Evolutionary conservation across 345 rosid species (phyloP).

Genomic region (Citrus glauca): DNA sequence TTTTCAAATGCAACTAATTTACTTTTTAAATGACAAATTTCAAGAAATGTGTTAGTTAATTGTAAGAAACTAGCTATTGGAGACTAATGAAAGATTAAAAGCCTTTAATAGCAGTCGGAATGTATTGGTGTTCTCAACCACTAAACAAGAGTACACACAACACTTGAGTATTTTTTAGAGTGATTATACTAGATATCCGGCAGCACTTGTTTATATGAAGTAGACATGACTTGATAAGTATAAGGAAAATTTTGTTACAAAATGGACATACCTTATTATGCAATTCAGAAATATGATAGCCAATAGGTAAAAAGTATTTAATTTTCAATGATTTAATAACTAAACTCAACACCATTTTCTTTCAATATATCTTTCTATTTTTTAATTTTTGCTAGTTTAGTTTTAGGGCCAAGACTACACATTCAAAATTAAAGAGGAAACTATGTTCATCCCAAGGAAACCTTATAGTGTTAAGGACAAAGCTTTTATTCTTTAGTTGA

Average conservation of each 20-base stretch:
- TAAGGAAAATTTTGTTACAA: constrained; percentile 6
- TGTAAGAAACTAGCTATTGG: neutral
- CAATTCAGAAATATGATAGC: constrained; percentile 5
- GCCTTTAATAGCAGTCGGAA: neutral
- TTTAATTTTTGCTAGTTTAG: neutral
- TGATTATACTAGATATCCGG: constrained; percentile 3
- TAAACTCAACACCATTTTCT: no score
- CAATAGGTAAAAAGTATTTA: neutral
- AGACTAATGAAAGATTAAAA: constrained; percentile 3
- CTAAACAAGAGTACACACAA: constrained; percentile 2
- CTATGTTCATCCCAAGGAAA: neutral
- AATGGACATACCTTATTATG: neutral
- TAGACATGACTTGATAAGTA: constrained; percentile 2
- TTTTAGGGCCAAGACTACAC: constrained; percentile 4
- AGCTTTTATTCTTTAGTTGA: neutral
- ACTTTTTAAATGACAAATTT: constrained; percentile 4
- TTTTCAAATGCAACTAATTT: neutral
- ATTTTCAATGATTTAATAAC: neutral
- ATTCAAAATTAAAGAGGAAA: constrained; percentile 7
- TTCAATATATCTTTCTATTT: no score
- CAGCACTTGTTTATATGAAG: neutral
- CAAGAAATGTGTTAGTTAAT: neutral
- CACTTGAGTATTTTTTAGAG: neutral
- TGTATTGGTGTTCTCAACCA: constrained; percentile 1
- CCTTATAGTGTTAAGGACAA: neutral